phyloP scores from a whole-genome alignment of 139 green algal species.

The Chlamydomonas eustigma region DNA sequence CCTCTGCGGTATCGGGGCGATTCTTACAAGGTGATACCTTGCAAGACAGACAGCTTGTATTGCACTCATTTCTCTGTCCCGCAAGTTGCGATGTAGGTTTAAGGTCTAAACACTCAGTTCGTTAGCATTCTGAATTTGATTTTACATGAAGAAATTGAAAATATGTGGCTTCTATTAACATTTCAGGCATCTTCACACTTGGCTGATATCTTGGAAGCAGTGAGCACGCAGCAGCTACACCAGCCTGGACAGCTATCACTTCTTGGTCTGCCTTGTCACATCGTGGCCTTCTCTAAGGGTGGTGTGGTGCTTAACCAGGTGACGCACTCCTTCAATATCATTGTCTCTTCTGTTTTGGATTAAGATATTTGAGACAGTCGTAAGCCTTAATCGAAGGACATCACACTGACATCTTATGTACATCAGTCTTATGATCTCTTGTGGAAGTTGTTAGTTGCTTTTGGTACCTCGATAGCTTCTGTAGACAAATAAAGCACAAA shows the following conservation, averaged over 20 bases:
- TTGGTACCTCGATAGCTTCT: no score
- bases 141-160: no score
- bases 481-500: no score
- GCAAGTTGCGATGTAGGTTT: no score
- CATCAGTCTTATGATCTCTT: neutral
- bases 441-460: neutral
- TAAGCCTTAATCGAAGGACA: neutral
- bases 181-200: slow-evolving; percentile 1
- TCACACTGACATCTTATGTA: neutral
- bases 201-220: neutral
- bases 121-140: no score
- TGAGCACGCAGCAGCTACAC: neutral
- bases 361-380: neutral
- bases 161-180: no score
- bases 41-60: no score
- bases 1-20: no score
- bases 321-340: neutral
- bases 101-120: no score
- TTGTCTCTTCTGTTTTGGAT: neutral
- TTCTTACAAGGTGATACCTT: no score
- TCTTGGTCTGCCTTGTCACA: neutral
- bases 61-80: no score
- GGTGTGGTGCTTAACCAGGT: slow-evolving; percentile 29
- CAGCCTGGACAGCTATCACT: neutral
- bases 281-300: slow-evolving; percentile 23